Evolutionary conservation across 805 yeast genomes (phyloP).

Genomic region (Diddensiella caesifluorescens): DNA sequence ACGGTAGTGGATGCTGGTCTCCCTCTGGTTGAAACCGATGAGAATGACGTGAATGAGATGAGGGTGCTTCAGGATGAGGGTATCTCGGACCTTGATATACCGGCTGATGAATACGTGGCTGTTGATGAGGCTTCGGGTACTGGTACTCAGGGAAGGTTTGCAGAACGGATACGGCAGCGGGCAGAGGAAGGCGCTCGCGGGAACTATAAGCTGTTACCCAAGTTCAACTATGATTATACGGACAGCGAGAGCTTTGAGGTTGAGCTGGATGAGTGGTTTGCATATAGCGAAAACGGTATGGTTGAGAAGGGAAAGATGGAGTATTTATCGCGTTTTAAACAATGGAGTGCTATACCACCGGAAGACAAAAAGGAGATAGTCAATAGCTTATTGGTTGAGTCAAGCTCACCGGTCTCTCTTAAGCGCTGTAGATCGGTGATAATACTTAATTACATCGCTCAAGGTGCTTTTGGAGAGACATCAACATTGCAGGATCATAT

Average conservation of each 20-base stretch:
- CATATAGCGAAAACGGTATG: conserved; percentile 21
- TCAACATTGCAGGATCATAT: conserved; percentile 23
- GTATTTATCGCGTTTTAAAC: not conserved
- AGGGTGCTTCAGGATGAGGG: not conserved
- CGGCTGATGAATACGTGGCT: conserved; percentile 20
- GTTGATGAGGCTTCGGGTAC: conserved; percentile 18
- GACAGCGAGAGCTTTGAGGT: conserved; percentile 35
- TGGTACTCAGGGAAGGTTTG: conserved; percentile 13
- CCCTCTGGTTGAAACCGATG: conserved; percentile 9
- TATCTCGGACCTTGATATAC: not conserved
- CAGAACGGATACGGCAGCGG: conserved; percentile 18
- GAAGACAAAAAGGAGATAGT: conserved; percentile 6
- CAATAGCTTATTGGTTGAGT: not conserved
- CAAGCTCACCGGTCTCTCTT: not conserved
- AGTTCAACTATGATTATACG: conserved; percentile 39
- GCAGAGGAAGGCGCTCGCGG: conserved; percentile 11
- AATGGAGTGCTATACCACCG: conserved; percentile 3
- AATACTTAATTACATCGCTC: conserved; percentile 27
- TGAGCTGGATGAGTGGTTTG: conserved; percentile 48
- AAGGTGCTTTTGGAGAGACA: conserved; percentile 30
- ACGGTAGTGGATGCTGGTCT: not conserved
- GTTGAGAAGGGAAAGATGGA: conserved; percentile 10
- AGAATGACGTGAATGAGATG: conserved; percentile 9
- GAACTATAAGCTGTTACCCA: conserved; percentile 34
- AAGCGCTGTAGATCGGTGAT: conserved; percentile 12